These are phyloP conservation scores for Rhizoclosmatium sp. DNA, from an alignment of 192 early-diverging fungal genomes.

Conservation along the genomic window DNA sequence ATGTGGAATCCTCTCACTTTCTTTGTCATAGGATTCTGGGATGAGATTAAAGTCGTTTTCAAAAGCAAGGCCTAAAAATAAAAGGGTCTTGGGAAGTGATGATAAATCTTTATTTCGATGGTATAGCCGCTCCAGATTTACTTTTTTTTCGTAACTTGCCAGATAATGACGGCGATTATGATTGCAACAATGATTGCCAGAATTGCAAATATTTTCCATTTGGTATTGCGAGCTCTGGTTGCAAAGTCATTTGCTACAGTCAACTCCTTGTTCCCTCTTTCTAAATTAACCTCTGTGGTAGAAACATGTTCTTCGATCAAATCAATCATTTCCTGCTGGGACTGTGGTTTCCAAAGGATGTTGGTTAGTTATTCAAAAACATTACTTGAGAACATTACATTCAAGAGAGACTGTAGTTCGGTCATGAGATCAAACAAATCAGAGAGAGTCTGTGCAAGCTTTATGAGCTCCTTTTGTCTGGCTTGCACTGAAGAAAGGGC, in stretches of 20 bases:
- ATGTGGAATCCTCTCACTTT: conserved; percentile 18
- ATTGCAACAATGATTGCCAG: conserved; percentile 5
- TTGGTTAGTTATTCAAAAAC: neutral
- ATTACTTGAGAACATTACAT: neutral
- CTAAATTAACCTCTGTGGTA: neutral
- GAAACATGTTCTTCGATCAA: neutral
- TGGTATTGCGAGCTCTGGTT: neutral
- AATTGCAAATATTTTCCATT: conserved; percentile 1
- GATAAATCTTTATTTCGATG: neutral
- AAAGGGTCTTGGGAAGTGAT: neutral
- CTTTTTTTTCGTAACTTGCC: neutral
- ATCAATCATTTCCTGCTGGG: conserved; percentile 15
- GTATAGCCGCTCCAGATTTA: neutral
- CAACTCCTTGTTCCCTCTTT: conserved; percentile 12
- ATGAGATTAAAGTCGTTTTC: neutral
- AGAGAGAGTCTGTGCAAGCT: neutral
- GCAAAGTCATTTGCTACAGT: neutral
- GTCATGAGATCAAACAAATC: neutral
- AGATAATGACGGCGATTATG: conserved; percentile 7
- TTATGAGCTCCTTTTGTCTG: neutral
- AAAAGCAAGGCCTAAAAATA: neutral
- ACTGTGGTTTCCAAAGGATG: neutral
- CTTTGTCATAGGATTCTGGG: conserved; percentile 14
- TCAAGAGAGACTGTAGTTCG: neutral
- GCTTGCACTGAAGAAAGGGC: conserved; percentile 5